phyloP scores from a whole-genome alignment of 2,329 filamentous ascomycete genomes.

The Talaromyces verruculosus region DNA sequence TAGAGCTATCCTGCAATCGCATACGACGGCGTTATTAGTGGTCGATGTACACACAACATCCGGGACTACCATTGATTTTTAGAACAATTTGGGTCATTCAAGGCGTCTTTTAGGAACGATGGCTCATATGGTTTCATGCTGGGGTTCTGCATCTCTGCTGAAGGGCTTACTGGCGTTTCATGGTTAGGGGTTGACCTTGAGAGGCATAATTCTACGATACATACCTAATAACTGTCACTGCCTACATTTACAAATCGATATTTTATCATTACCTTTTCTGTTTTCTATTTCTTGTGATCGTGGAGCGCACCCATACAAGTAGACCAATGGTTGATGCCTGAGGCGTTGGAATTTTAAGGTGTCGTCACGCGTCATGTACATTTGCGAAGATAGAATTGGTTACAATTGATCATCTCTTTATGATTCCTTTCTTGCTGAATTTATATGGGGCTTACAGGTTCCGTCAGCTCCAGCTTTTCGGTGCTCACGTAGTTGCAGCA shows the following conservation, averaged over 20 bases:
- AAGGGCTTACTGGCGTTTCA: conserved; percentile 4
- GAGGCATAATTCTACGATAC: conserved; percentile 10
- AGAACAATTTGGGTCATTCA: neutral
- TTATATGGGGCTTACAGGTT: neutral
- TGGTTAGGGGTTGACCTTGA: neutral
- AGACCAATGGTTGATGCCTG: neutral
- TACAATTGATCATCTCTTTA: too few relatives aligned
- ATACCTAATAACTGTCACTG: conserved; percentile 12
- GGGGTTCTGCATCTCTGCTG: neutral
- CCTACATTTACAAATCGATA: neutral
- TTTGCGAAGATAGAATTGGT: too few relatives aligned
- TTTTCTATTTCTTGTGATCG: neutral
- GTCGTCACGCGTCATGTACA: neutral
- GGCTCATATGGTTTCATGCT: neutral
- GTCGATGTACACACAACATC: conserved; percentile 5
- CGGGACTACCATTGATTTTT: conserved; percentile 8
- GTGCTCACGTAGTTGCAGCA: neutral
- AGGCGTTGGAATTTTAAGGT: neutral
- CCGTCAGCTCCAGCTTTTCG: neutral
- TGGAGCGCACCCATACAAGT: neutral
- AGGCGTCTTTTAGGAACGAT: conserved; percentile 1
- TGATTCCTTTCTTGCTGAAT: neutral
- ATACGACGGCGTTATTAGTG: conserved; percentile 21
- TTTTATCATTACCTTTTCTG: neutral
- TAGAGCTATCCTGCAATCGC: conserved; percentile 20